Conservation (phyloP, 2,329 filamentous ascomycete species). For the Sporothrix pseudoabietina region DNA sequence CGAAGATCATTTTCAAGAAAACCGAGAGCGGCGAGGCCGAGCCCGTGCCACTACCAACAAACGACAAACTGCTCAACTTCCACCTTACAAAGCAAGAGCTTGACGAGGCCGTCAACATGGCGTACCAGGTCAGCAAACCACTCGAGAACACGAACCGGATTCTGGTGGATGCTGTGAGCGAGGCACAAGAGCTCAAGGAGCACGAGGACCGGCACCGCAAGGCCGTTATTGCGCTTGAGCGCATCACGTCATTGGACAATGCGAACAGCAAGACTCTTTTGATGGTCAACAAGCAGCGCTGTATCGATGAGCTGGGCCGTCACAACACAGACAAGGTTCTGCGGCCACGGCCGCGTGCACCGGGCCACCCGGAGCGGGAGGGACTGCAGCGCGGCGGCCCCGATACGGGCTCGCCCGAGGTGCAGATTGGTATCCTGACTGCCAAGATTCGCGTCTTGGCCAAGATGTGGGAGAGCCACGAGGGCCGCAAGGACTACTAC, state of each 20-base stretch:
- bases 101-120: slow-evolving; percentile 64
- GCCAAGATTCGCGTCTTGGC: slow-evolving; percentile 86
- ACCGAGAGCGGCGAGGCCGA: slow-evolving; percentile 34
- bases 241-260: slow-evolving; percentile 78
- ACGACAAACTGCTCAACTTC: slow-evolving; percentile 68
- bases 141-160: slow-evolving; percentile 43
- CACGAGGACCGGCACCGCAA: slow-evolving; percentile 64
- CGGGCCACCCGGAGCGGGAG: slow-evolving; percentile 47
- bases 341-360: slow-evolving; percentile 59
- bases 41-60: slow-evolving; percentile 50
- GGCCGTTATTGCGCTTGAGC: slow-evolving; percentile 72
- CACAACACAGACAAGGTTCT: slow-evolving; percentile 81
- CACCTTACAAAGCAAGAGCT: slow-evolving; percentile 71
- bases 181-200: slow-evolving; percentile 43
- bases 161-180: slow-evolving; percentile 46
- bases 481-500: slow-evolving; percentile 80
- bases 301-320: slow-evolving; percentile 84
- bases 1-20: slow-evolving; percentile 37
- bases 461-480: slow-evolving; percentile 61
- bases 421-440: slow-evolving; percentile 95
- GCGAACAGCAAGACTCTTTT: slow-evolving; percentile 76
- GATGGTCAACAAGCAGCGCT: slow-evolving; percentile 80
- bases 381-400: slow-evolving; percentile 68
- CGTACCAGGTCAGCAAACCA: slow-evolving; percentile 68
- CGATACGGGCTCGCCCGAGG: slow-evolving; percentile 93